Conservation (phyloP, 441 rosid genomes). For the Isatis lusitanica region DNA sequence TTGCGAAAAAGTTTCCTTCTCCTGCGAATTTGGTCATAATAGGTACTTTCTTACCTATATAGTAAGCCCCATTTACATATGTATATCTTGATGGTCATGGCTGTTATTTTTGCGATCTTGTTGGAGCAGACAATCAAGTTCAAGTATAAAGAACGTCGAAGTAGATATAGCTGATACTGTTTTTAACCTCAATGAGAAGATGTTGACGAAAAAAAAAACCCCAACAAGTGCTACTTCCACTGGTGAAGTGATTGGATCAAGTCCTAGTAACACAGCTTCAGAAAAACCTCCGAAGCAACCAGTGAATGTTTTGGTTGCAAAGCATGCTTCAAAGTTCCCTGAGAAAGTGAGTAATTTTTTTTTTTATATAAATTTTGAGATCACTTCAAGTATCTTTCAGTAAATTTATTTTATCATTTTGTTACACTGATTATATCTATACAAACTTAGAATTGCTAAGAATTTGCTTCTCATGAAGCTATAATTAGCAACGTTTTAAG, state of each 20-base stretch:
- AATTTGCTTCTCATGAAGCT: neutral
- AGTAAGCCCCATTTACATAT: conserved; percentile 34
- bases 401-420: neutral
- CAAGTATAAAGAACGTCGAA: conserved; percentile 66
- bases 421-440: neutral
- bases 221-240: conserved; percentile 44
- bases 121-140: conserved; percentile 67
- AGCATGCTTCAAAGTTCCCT: conserved; percentile 69
- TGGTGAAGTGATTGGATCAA: conserved; percentile 43
- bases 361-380: neutral
- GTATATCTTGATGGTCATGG: conserved; percentile 9
- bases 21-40: conserved; percentile 83
- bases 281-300: conserved; percentile 55
- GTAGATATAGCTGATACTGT: conserved; percentile 62
- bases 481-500: neutral
- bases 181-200: conserved; percentile 68
- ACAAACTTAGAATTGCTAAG: neutral
- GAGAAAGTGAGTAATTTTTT: conserved; percentile 69
- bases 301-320: conserved; percentile 54
- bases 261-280: conserved; percentile 41
- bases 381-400: neutral
- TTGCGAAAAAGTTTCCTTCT: conserved; percentile 79
- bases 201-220: conserved; percentile 56
- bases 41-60: conserved; percentile 51
- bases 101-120: conserved; percentile 15